Evolutionary conservation across 2,329 filamentous ascomycete genomes (phyloP).

Genomic region (Onygenales sp.): DNA sequence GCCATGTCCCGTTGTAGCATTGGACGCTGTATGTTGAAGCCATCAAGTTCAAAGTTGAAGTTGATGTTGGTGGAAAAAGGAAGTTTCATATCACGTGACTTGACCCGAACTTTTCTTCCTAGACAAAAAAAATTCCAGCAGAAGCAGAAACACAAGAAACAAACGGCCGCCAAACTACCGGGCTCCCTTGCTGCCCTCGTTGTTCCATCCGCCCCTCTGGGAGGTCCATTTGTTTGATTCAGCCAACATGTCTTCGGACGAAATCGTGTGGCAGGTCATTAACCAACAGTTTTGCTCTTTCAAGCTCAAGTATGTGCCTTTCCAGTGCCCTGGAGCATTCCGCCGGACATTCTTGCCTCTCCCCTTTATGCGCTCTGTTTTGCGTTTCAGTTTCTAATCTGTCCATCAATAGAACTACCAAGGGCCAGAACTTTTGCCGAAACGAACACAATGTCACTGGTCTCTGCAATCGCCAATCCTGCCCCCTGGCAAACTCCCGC

Average conservation of each 20-base stretch:
- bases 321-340: background rate
- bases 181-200: background rate
- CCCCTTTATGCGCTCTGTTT: background rate
- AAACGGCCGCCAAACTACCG: background rate
- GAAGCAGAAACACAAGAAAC: background rate
- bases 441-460: constrained; percentile 86
- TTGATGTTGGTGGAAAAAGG: background rate
- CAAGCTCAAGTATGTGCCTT: constrained; percentile 66
- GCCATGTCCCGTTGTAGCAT: too few species aligned
- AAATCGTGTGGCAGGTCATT: constrained; percentile 95
- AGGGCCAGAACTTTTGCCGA: constrained; percentile 86
- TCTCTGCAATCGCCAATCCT: constrained; percentile 77
- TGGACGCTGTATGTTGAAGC: too few species aligned
- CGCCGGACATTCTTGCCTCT: background rate
- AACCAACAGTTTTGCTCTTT: constrained; percentile 93
- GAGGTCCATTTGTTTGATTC: background rate
- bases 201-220: background rate
- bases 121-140: background rate
- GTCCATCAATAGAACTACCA: constrained; percentile 53
- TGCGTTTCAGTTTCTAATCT: constrained; percentile 4
- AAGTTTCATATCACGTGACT: background rate
- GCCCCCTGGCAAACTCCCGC: constrained; percentile 79
- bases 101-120: background rate
- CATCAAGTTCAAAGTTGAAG: background rate
- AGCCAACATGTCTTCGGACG: constrained; percentile 69